Conservation (phyloP, 768 basidiomycete genomes). For the Collybiopsis luxurians region DNA sequence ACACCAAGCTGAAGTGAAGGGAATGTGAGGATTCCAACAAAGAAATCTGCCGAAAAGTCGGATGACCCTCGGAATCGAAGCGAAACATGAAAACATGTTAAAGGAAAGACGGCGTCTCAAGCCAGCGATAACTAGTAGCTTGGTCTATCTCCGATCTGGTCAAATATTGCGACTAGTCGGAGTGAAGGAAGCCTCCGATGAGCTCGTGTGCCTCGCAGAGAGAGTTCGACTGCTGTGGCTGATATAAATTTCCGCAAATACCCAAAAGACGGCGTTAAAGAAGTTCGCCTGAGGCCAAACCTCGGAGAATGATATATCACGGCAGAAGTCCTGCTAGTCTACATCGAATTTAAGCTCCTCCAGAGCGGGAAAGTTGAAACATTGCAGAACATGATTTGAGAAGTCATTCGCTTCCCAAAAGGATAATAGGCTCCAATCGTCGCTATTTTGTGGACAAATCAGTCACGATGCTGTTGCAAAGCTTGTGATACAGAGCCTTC, state of each 20-base stretch:
- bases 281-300: background rate
- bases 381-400: background rate
- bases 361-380: background rate
- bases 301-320: background rate
- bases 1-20: background rate
- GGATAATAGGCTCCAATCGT: background rate
- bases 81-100: background rate
- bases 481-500: background rate
- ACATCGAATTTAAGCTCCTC: background rate
- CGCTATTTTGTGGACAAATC: background rate
- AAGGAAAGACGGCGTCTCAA: background rate
- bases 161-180: background rate
- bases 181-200: background rate
- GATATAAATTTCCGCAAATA: background rate
- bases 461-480: background rate
- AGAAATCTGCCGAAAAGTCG: background rate
- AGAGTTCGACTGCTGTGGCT: background rate
- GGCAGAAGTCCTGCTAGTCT: background rate
- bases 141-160: background rate
- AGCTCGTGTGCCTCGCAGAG: background rate
- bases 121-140: background rate
- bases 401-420: background rate
- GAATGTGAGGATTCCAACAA: background rate
- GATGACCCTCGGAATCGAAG: background rate
- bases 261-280: background rate